Evolutionary conservation across 148 eudicot species (phyloP).

Genomic region (Diospyros kaki): DNA sequence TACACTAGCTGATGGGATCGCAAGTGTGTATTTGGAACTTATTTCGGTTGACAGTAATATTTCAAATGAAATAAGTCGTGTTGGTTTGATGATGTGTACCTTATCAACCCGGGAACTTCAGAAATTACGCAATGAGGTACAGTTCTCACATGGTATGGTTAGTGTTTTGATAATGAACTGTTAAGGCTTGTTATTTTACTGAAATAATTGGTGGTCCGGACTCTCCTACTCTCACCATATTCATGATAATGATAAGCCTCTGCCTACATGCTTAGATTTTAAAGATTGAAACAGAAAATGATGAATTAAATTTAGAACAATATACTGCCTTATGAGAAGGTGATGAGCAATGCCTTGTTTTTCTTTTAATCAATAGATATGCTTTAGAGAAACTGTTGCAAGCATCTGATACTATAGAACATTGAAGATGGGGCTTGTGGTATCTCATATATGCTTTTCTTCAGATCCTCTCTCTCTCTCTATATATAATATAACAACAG

Average conservation of each 20-base stretch:
- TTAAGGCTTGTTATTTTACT: neutral
- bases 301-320: too few relatives aligned
- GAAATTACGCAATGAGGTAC: slow-evolving; percentile 88
- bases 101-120: slow-evolving; percentile 86
- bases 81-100: slow-evolving; percentile 65
- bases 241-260: neutral
- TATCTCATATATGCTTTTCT: too few relatives aligned
- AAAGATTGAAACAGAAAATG: neutral
- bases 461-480: too few relatives aligned
- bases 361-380: too few relatives aligned
- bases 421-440: too few relatives aligned
- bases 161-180: neutral
- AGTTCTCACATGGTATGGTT: slow-evolving; percentile 14
- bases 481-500: too few relatives aligned
- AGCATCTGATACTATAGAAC: too few relatives aligned
- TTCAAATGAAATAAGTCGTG: slow-evolving; percentile 62
- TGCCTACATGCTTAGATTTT: neutral
- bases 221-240: neutral
- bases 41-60: slow-evolving; percentile 81
- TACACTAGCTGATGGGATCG: slow-evolving; percentile 81
- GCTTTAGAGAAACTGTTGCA: too few relatives aligned
- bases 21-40: slow-evolving; percentile 88
- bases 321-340: too few relatives aligned
- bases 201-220: slow-evolving; percentile 5
- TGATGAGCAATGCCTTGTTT: too few relatives aligned